Percentiles rank a stretch among this genome's conserved stretches.
Evolutionary conservation across 2,329 filamentous ascomycete genomes (phyloP).

Genomic region (Ramichloridium luteum): DNA sequence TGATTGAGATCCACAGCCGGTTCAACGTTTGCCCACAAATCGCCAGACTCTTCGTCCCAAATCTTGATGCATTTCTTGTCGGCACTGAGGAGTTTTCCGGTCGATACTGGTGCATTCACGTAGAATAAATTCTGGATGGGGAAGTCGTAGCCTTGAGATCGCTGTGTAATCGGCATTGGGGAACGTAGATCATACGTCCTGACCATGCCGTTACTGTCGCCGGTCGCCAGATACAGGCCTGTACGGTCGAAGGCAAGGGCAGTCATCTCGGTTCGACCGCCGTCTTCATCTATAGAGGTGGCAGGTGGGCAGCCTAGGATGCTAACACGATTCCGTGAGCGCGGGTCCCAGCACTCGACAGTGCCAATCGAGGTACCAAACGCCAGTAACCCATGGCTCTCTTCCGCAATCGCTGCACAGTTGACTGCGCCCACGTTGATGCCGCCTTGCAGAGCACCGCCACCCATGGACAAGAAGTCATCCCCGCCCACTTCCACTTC

Average conservation of each 20-base stretch:
- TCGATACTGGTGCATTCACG: conserved; percentile 41
- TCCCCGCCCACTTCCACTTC: conserved; percentile 83
- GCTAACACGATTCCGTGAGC: conserved; percentile 69
- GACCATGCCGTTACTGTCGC: conserved; percentile 76
- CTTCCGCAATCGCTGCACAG: conserved; percentile 71
- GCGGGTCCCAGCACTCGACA: conserved; percentile 90
- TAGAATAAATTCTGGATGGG: conserved; percentile 74
- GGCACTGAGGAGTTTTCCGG: conserved; percentile 41
- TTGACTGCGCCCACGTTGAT: conserved; percentile 80
- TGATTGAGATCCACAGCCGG: conserved; percentile 90
- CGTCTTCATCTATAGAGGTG: conserved; percentile 18
- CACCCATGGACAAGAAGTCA: conserved; percentile 53
- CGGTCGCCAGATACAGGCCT: conserved; percentile 73
- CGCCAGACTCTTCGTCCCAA: conserved; percentile 73
- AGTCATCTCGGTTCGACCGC: conserved; percentile 54
- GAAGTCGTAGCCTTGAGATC: conserved; percentile 93
- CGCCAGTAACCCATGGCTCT: conserved; percentile 77
- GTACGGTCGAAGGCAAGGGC: conserved; percentile 76
- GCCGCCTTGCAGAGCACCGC: conserved; percentile 71
- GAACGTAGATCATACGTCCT: conserved; percentile 87
- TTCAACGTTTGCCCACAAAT: conserved; percentile 90
- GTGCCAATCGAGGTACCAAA: conserved; percentile 94
- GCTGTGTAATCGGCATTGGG: conserved; percentile 71
- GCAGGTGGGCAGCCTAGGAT: conserved; percentile 48
- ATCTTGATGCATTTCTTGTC: conserved; percentile 97